These are phyloP conservation scores for Candida sanyaensis DNA, from an alignment of 1,139 yeast species.

Conservation along the genomic window DNA sequence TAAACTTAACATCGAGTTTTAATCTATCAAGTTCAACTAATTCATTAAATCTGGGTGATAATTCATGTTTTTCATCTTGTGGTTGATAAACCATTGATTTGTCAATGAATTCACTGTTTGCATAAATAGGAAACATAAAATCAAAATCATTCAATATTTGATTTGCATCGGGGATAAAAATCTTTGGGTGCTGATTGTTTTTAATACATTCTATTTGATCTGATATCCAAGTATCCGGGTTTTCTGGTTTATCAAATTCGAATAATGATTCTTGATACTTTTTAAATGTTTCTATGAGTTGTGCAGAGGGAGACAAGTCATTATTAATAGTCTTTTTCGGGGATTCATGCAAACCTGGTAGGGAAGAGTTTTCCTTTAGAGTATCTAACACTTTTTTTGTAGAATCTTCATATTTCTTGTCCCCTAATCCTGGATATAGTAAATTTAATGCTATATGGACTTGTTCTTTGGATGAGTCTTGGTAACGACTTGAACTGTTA, in stretches of 20 bases:
- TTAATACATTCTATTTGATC: background rate
- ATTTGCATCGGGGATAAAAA: background rate
- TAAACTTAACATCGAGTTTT: slow-evolving; percentile 2
- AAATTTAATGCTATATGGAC: slow-evolving; percentile 9
- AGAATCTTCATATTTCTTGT: background rate
- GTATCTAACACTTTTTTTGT: background rate
- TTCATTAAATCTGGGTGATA: slow-evolving; percentile 3
- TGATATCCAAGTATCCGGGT: background rate
- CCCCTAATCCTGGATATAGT: slow-evolving; percentile 11
- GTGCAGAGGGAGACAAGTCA: background rate
- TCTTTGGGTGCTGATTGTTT: background rate
- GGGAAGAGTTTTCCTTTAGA: background rate
- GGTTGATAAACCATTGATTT: slow-evolving; percentile 2
- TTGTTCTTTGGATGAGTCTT: background rate
- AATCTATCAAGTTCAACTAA: slow-evolving; percentile 11
- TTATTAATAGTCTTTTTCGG: background rate
- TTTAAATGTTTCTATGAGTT: background rate
- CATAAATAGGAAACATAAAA: slow-evolving; percentile 7
- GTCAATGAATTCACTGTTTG: slow-evolving; percentile 4
- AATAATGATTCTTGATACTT: slow-evolving; percentile 1
- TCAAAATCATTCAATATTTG: slow-evolving; percentile 8
- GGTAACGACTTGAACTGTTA: background rate
- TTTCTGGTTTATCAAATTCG: background rate
- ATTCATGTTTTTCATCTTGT: background rate
- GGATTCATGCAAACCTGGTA: background rate